Conservation (phyloP, 2,329 filamentous ascomycete genomes). For the Aspergillus sp. region DNA sequence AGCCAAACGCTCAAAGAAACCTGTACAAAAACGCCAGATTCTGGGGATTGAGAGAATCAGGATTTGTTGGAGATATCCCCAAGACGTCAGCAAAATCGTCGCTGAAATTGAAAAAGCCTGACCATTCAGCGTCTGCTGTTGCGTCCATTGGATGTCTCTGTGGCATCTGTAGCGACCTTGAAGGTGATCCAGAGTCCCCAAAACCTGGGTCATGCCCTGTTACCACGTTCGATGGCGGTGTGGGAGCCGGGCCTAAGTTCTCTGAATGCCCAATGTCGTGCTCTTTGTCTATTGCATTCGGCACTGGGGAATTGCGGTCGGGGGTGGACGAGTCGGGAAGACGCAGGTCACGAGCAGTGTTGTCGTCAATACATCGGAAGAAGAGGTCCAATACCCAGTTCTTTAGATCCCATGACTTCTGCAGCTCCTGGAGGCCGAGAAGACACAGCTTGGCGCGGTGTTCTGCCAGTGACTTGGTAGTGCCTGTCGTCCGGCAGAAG, state of each 20-base stretch:
- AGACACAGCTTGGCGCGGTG: slow-evolving; percentile 42
- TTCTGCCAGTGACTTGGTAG: slow-evolving; percentile 37
- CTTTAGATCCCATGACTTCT: slow-evolving; percentile 42
- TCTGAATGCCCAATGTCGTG: slow-evolving; percentile 1
- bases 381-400: slow-evolving; percentile 43
- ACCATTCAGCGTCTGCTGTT: slow-evolving; percentile 14
- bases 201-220: slow-evolving; percentile 1
- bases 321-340: slow-evolving; percentile 10
- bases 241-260: background rate
- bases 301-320: background rate
- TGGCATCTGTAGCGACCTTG: slow-evolving; percentile 2
- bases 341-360: slow-evolving; percentile 33
- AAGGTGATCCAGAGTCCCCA: slow-evolving; percentile 2
- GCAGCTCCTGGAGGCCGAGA: slow-evolving; percentile 39
- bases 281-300: background rate
- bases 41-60: slow-evolving; percentile 21
- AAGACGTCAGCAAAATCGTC: slow-evolving; percentile 21
- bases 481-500: slow-evolving; percentile 28
- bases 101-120: slow-evolving; percentile 21
- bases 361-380: slow-evolving; percentile 39
- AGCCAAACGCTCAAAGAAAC: slow-evolving; percentile 20
- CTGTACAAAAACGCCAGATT: slow-evolving; percentile 24
- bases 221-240: background rate
- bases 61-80: slow-evolving; percentile 18
- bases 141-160: slow-evolving; percentile 8